phyloP scores from a whole-genome alignment of 2,329 filamentous ascomycete genomes.

The Neopestalotiopsis sp. region DNA sequence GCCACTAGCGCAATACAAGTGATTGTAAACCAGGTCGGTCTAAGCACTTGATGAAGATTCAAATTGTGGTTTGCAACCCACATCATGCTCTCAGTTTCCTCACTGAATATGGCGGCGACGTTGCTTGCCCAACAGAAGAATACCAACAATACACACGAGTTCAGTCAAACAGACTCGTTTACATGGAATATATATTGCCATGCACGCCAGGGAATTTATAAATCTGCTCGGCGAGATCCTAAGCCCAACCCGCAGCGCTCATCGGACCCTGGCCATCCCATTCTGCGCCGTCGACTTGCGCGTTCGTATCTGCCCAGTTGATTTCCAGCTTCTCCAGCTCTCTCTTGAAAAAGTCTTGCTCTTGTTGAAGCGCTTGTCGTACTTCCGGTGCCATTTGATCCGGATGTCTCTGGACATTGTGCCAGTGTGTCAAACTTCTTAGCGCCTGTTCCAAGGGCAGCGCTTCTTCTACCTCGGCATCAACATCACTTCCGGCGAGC shows the following conservation, averaged over 20 bases:
- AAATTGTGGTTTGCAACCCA: neutral
- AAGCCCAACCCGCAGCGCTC: neutral
- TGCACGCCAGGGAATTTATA: neutral
- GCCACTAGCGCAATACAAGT: neutral
- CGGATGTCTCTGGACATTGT: slow-evolving; percentile 83
- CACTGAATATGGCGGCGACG: neutral
- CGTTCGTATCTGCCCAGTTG: slow-evolving; percentile 46
- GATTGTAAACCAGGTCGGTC: neutral
- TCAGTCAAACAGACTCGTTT: neutral
- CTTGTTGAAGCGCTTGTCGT: slow-evolving; percentile 66
- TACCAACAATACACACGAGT: neutral
- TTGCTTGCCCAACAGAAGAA: neutral
- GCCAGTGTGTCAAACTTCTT: slow-evolving; percentile 90
- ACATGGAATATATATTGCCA: neutral
- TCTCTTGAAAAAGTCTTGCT: slow-evolving; percentile 79
- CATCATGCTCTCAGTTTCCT: neutral
- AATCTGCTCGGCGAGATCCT: neutral
- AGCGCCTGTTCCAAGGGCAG: slow-evolving; percentile 91
- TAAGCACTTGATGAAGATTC: neutral
- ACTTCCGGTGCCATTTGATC: slow-evolving; percentile 72
- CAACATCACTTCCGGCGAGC: slow-evolving; percentile 88
- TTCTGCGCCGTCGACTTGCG: slow-evolving; percentile 1
- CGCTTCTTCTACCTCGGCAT: slow-evolving; percentile 91
- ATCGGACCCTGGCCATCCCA: slow-evolving; percentile 6
- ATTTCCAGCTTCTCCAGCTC: slow-evolving; percentile 76